Conservation (phyloP, 2,329 filamentous ascomycete genomes). For the Decorospora gaudefroyi region DNA sequence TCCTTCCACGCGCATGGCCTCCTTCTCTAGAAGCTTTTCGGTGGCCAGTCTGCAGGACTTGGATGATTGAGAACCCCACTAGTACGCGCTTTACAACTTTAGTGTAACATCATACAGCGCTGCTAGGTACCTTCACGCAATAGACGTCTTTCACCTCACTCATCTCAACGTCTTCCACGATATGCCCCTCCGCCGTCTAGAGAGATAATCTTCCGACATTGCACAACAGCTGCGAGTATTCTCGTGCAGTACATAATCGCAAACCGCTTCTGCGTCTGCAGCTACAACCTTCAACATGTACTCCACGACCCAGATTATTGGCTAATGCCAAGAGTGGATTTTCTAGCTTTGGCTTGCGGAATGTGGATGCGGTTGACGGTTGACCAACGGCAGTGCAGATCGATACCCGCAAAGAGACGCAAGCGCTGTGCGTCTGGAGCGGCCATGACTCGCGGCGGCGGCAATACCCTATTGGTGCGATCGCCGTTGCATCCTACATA, state of each 20-base stretch:
- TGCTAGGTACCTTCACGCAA: not conserved
- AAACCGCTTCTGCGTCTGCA: constrained; percentile 2
- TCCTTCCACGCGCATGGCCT: no score
- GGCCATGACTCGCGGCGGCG: not conserved
- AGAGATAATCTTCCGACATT: not conserved
- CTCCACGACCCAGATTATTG: not conserved
- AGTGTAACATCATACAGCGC: constrained; percentile 8
- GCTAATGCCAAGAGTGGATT: not conserved
- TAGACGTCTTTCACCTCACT: not conserved
- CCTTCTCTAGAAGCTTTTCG: no score
- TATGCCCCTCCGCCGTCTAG: no score
- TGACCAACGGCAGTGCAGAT: no score
- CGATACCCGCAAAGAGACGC: no score
- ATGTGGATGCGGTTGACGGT: not conserved
- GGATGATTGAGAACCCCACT: constrained; percentile 23
- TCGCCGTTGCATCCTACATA: not conserved
- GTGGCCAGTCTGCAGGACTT: not conserved
- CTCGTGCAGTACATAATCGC: not conserved
- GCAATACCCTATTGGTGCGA: not conserved
- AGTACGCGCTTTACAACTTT: constrained; percentile 24
- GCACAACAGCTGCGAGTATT: not conserved
- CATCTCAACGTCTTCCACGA: no score
- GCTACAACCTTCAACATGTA: not conserved
- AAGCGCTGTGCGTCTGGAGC: no score
- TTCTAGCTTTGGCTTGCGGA: constrained; percentile 6